phyloP scores from a whole-genome alignment of 176 grass and related monocot species.

The Triticum turgidum region DNA sequence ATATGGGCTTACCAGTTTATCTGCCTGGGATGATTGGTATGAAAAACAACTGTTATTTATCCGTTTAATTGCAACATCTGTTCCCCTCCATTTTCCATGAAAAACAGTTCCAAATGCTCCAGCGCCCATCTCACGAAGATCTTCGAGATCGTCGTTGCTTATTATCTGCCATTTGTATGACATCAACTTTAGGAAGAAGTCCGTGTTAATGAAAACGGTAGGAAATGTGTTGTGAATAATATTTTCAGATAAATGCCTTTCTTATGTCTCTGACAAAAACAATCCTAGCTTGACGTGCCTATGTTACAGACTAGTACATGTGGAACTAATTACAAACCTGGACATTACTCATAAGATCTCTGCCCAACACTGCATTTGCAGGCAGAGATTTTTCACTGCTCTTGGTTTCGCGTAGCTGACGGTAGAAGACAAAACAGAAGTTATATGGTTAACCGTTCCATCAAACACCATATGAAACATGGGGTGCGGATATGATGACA shows the following conservation, averaged over 20 bases:
- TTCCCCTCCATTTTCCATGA: conserved; percentile 95
- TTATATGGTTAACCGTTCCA: background rate
- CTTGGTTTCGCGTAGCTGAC: conserved; percentile 50
- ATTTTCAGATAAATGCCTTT: background rate
- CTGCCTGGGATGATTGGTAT: conserved; percentile 53
- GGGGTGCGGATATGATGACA: background rate
- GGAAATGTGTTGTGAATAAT: background rate
- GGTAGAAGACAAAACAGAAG: conserved; percentile 18
- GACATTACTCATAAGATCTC: conserved; percentile 59
- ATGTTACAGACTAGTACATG: conserved; percentile 18
- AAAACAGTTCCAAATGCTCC: conserved; percentile 93
- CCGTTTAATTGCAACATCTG: conserved; percentile 90
- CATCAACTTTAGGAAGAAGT: conserved; percentile 13
- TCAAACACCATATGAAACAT: conserved; percentile 14
- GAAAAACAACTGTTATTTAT: conserved; percentile 91
- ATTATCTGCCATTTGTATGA: conserved; percentile 56
- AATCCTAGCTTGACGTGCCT: conserved; percentile 6
- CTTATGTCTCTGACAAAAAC: background rate
- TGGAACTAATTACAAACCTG: conserved; percentile 52
- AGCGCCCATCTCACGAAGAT: conserved; percentile 77
- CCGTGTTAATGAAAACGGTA: background rate
- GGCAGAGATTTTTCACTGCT: conserved; percentile 30
- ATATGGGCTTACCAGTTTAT: conserved; percentile 61
- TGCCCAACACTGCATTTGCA: conserved; percentile 35
- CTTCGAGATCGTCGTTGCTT: conserved; percentile 90